Base-by-base conservation (phyloP, 2,329 filamentous ascomycete genomes). In the Verticillium tricorpus region DNA sequence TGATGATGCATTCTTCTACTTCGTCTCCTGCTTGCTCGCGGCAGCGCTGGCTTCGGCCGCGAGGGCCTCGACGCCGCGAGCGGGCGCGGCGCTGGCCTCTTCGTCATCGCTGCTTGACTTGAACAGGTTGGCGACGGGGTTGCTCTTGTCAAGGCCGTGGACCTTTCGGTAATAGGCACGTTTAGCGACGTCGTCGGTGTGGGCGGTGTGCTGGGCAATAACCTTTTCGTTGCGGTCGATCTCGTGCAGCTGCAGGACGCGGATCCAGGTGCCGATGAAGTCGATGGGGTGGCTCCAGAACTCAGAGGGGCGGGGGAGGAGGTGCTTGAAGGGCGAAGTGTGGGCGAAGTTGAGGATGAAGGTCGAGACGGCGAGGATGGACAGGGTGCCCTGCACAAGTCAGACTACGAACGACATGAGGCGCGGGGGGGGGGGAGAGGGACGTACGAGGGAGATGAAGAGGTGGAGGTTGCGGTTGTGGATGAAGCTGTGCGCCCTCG, bases 181-280 rank as follows among this genome's bases (percentile, higher is more conserved):
- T 85, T 97, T 97, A 74, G 89, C 85, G 32, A 95, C 89, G 77
- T 99, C 95, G 67, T 97, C 92, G 61, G 92, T 82, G 67, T 87
- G 88, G 71, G 84, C 84, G 70, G 86, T 85, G 61, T 93, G 85
- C 77, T 87, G 87, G 75, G 93, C 91, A 59, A 84, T 81, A 32
- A 90, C 89, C 71, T 87, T 78, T 66, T 84, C 80, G 34, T 87
- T 89, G 66, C 85, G 85, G 74, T 93, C 89, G 68, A 87, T 84
- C 67, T 90, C 85, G 72, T 96, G 90, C 78, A 96, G 83, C 64
- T 85, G 82, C 71, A 94, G 85, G 61, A 97, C 91, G 62, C 91
- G 83, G 65, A 89, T 71, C 70, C 88, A 88, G 62, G 87, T 85
- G 28, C 80, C 76, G 39, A 89, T 70, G 67, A 89, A 93, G 62